Conservation (phyloP, 1,284 basidiomycete species). For the Lentinula novae-zelandiae region DNA sequence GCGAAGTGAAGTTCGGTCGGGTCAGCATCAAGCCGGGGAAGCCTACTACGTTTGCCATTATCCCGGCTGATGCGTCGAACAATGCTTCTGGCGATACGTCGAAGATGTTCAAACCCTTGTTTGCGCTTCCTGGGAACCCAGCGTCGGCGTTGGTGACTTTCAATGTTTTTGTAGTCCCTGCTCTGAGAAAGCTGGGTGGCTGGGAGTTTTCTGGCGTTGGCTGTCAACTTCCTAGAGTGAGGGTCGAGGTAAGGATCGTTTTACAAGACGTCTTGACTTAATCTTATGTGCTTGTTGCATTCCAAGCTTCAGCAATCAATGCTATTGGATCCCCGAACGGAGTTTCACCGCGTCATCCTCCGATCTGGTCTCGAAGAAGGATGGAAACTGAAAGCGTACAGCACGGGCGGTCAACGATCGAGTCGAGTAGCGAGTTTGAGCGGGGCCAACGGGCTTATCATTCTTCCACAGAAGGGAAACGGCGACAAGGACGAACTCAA, state of each 20-base stretch:
- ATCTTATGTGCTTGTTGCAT: neutral
- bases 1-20: slow-evolving; percentile 78
- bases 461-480: slow-evolving; percentile 50
- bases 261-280: no score
- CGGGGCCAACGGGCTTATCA: slow-evolving; percentile 74
- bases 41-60: slow-evolving; percentile 83
- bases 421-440: slow-evolving; percentile 75
- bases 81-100: slow-evolving; percentile 16
- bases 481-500: slow-evolving; percentile 40
- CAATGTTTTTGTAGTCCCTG: slow-evolving; percentile 81
- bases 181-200: slow-evolving; percentile 70
- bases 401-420: slow-evolving; percentile 83
- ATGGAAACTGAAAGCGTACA: slow-evolving; percentile 56
- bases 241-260: slow-evolving; percentile 53
- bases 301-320: slow-evolving; percentile 57
- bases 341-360: slow-evolving; percentile 79
- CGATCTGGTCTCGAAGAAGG: slow-evolving; percentile 35
- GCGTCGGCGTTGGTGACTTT: slow-evolving; percentile 88
- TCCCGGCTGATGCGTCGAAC: slow-evolving; percentile 34
- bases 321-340: slow-evolving; percentile 69
- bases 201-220: slow-evolving; percentile 41
- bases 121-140: slow-evolving; percentile 87
- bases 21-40: slow-evolving; percentile 73
- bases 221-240: slow-evolving; percentile 62
- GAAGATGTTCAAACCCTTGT: slow-evolving; percentile 52